A percentile compares a stretch with the other conserved stretches of the same genome.
Evolutionary conservation across 495 filamentous ascomycete genomes (phyloP).

Genomic region (Penicillium lividum): DNA sequence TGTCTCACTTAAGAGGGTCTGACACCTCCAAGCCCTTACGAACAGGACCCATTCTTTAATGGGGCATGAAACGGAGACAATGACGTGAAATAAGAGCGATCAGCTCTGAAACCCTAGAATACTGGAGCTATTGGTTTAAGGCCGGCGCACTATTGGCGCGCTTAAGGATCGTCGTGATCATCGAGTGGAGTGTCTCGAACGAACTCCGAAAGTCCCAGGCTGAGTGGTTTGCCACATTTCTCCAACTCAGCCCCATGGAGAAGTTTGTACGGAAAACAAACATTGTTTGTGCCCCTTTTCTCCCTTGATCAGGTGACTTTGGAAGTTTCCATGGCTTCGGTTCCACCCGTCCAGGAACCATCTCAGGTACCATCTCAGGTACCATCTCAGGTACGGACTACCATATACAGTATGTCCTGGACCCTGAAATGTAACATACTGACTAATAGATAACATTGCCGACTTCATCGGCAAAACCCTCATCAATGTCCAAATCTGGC

Average conservation of each 20-base stretch:
- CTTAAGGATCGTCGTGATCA: neutral
- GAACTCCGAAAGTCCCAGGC: neutral
- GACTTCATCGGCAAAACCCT: too few relatives aligned
- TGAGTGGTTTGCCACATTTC: constrained; percentile 4
- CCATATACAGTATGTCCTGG: too few relatives aligned
- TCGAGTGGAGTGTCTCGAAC: neutral
- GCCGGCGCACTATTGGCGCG: constrained; percentile 1
- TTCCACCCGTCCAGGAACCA: neutral
- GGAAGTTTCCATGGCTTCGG: neutral
- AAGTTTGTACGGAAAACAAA: neutral
- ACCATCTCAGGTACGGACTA: too few relatives aligned
- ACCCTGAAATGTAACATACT: too few relatives aligned
- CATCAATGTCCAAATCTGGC: too few relatives aligned
- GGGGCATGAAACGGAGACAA: constrained; percentile 8
- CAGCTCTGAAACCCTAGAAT: constrained; percentile 5
- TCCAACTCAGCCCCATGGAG: neutral
- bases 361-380: too few relatives aligned
- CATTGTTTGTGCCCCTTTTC: constrained; percentile 1
- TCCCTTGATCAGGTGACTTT: neutral
- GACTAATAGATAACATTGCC: too few relatives aligned
- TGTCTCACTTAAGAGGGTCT: constrained; percentile 7
- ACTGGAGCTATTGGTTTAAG: neutral
- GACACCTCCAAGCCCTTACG: neutral
- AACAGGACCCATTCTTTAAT: constrained; percentile 6
- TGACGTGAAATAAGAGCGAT: constrained; percentile 8